Evolutionary conservation across 345 rosid genomes (phyloP), one percentile per base, ranked within the genome.

Genomic region (Melastoma malabathricum): DNA sequence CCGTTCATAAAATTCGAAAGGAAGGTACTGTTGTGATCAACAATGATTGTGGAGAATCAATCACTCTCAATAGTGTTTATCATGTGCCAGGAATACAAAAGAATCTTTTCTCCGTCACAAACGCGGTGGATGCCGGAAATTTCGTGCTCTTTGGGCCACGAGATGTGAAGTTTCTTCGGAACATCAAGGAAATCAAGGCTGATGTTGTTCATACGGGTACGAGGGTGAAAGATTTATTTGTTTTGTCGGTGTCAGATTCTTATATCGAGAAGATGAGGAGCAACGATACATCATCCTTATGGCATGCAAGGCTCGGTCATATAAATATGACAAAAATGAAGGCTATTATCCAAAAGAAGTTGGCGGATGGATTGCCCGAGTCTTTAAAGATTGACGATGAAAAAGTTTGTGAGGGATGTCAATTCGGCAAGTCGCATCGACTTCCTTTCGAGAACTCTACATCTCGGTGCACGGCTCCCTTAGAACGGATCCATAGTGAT

Each of bases 371-470:
- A 8, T 18, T 63, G 4, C 51, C 58, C 6, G 51, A 39, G 38
- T 22, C 25, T 22, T 46, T 63, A 45, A 52, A 13, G 49, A 6
- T 16, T 16, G 39, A 17, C 51, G 18, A 18, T 17, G 59, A 23
- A 15, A 29, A 6, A 15, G 19, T 52, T 20, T 56, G 51, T 41
- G 56, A 66, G 43, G 54, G 67, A 0, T 67, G 59, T 46, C 63
- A 56, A 54, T 64, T 59, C 39, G 53, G 59, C 1, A 61, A 61
- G 22, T 19, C 59, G 13, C 59, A 54, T 48, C 12, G 48, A 0
- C 58, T 68, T 31, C 52, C 62, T 54, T 63, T 68, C 59, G 58
- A 45, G 15, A 20, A n/a, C 2, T 68, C 61, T 9, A 12, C 12
- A 0, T 54, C 58, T 4, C 1, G 52, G 19, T 52, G 44, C 25